phyloP scores from a whole-genome alignment of 768 basidiomycete genomes.

The Paxillus involutus region DNA sequence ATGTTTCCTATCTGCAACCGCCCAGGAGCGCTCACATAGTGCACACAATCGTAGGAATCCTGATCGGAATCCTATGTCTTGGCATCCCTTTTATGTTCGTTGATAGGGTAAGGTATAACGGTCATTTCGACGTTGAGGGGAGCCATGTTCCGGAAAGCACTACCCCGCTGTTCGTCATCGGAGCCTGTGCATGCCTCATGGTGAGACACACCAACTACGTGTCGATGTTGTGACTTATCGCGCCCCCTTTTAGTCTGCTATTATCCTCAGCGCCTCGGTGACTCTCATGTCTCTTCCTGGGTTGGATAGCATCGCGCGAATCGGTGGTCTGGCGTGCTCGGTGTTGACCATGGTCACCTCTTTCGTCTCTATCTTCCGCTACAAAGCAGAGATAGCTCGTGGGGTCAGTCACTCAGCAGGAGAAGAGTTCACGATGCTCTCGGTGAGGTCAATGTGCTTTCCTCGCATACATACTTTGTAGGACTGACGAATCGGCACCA shows the following conservation, averaged over 20 bases:
- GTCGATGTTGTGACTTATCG: conserved; percentile 7
- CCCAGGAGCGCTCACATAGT: conserved; percentile 41
- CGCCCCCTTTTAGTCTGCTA: conserved; percentile 59
- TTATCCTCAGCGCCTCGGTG: conserved; percentile 78
- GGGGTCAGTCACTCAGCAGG: conserved; percentile 43
- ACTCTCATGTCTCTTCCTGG: no score
- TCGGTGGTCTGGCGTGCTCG: no score
- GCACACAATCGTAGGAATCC: conserved; percentile 53
- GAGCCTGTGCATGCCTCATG: no score
- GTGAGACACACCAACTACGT: no score
- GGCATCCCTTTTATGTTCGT: conserved; percentile 80
- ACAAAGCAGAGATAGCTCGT: conserved; percentile 64
- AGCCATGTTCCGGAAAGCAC: conserved; percentile 47
- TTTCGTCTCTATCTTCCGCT: conserved; percentile 66
- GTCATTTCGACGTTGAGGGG: conserved; percentile 58
- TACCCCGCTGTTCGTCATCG: no score
- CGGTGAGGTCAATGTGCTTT: conserved; percentile 32
- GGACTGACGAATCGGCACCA: no score
- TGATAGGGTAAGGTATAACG: conserved; percentile 45
- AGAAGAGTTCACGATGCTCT: conserved; percentile 58
- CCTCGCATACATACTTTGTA: conserved; percentile 6
- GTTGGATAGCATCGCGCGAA: no score
- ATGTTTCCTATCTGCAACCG: no score
- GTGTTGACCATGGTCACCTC: no score
- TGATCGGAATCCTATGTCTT: conserved; percentile 65